Base-by-base conservation (phyloP, 768 basidiomycete genomes). In the Psilocybe cyanescens region DNA sequence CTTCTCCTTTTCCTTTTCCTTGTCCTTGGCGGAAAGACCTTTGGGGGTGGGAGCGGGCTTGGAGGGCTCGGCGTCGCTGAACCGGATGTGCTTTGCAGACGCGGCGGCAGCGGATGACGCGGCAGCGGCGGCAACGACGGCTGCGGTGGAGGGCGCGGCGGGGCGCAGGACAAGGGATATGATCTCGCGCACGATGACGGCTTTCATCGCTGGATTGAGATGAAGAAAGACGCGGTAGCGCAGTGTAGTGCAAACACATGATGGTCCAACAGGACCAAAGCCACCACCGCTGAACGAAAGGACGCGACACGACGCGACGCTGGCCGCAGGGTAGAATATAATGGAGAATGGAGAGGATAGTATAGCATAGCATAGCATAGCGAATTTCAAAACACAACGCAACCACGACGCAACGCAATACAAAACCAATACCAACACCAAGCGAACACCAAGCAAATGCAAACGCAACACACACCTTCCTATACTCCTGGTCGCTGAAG, bases 191-290 rank as follows among this genome's bases (percentile, higher is more conserved):
- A 96, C 90, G 60, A 99, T 79, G 59, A 98, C 86, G 0, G 79
- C 70, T 75, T 97, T 98, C 97, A 99, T 99, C 2, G 86, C 85
- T 0, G 97, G 96, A 68, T 99, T n/a, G n/a, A n/a, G n/a, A n/a
- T n/a, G n/a, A n/a, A n/a, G n/a, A n/a, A n/a, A n/a, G n/a, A n/a
- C n/a, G n/a, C n/a, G n/a, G n/a, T n/a, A 24, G 24, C 0, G 24
- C 24, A 24, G 24, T 24, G 24, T 0, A 24, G 2, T 24, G 24
- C 24, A 2, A 3, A 39, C 3, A 39, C 3, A 39, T 0, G 37
- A 39, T 24, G 24, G 24, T 24, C 24, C 37, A 39, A 39, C 37
- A 14, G 14, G 37, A 39, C 0, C 14, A 39, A 2, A 0, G 0
- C 7, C 14, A 14, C 37, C 24, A 24, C 24, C 24, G 1, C 24